These are phyloP conservation scores for Oryza meridionalis DNA, from an alignment of 176 grass and related monocot genomes.

Conservation along the genomic window DNA sequence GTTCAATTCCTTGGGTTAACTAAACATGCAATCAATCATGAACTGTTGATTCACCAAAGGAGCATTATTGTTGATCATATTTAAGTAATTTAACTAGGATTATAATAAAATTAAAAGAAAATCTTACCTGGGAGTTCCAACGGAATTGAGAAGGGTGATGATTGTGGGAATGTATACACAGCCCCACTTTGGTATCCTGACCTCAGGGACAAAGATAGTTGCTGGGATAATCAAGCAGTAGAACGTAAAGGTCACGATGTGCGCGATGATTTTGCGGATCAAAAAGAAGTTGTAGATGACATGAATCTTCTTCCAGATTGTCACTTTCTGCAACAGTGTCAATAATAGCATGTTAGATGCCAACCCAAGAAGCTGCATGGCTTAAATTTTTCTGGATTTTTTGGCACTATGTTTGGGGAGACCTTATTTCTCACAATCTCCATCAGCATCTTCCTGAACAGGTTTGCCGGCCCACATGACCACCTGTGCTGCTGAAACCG, in stretches of 20 bases:
- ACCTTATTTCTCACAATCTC: slow-evolving; percentile 87
- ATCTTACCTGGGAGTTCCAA: slow-evolving; percentile 84
- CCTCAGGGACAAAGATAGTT: slow-evolving; percentile 75
- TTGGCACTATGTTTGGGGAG: not conserved
- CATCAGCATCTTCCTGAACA: slow-evolving; percentile 73
- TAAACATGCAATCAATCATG: not conserved
- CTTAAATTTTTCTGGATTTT: not conserved
- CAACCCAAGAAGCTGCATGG: not conserved
- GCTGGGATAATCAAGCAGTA: slow-evolving; percentile 82
- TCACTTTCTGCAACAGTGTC: slow-evolving; percentile 68
- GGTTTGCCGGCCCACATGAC: slow-evolving; percentile 78
- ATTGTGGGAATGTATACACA: slow-evolving; percentile 72
- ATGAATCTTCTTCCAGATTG: slow-evolving; percentile 85
- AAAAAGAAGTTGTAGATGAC: slow-evolving; percentile 95
- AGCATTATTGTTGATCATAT: not conserved
- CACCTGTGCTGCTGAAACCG: slow-evolving; percentile 88
- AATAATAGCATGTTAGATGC: slow-evolving; percentile 26
- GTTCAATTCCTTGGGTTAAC: not conserved
- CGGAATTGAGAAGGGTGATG: slow-evolving; percentile 79
- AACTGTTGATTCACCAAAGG: not conserved
- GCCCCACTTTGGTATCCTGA: slow-evolving; percentile 77
- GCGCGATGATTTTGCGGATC: slow-evolving; percentile 62
- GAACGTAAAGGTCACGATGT: slow-evolving; percentile 78
- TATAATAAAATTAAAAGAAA: not conserved
- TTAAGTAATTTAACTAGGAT: not conserved